Conservation (phyloP, 305 asterid genomes). For the Stenogyne calaminthoides region DNA sequence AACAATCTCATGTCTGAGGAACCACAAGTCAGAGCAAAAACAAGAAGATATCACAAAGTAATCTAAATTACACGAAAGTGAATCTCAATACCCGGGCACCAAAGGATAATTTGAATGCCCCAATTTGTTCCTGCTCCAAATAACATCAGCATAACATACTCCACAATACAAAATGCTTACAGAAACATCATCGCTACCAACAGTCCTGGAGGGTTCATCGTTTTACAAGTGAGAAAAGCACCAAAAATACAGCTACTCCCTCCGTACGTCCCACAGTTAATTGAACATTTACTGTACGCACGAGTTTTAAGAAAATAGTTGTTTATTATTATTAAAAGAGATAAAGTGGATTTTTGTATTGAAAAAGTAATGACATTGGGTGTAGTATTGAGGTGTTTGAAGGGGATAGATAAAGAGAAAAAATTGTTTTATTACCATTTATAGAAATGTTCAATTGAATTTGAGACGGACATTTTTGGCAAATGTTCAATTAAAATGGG, state of each 20-base stretch:
- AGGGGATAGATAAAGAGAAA: too few species aligned
- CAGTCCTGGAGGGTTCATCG: conserved; percentile 48
- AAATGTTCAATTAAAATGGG: too few species aligned
- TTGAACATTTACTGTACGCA: too few species aligned
- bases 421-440: too few species aligned
- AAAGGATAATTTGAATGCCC: conserved; percentile 82
- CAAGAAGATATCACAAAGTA: not conserved
- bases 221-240: not conserved
- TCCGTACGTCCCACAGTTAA: too few species aligned
- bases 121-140: conserved; percentile 64
- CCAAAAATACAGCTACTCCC: not conserved
- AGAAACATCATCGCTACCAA: conserved; percentile 71
- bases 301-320: too few species aligned
- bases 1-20: conserved; percentile 82
- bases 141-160: conserved; percentile 86
- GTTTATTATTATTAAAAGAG: too few species aligned
- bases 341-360: too few species aligned
- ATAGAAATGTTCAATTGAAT: too few species aligned
- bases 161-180: conserved; percentile 74
- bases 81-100: conserved; percentile 82
- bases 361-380: too few species aligned
- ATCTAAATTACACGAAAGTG: conserved; percentile 2
- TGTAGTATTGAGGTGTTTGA: too few species aligned
- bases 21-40: not conserved
- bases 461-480: too few species aligned